Base-by-base conservation (phyloP, 2,329 filamentous ascomycete genomes). In the Cladosporium sp. region DNA sequence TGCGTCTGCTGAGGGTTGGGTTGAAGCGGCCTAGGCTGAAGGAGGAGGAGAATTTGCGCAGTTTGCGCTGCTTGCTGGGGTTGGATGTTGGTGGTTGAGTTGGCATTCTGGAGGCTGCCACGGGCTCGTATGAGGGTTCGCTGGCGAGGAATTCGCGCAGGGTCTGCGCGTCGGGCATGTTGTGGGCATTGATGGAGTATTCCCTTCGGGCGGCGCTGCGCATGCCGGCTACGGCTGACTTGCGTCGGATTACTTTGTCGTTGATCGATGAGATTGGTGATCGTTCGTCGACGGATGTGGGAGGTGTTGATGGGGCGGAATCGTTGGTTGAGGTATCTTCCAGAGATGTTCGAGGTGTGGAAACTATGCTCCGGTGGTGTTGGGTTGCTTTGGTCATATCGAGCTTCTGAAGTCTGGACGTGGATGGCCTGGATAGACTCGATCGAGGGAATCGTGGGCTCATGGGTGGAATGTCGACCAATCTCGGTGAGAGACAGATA, bases 21-120 rank as follows among this genome's bases (percentile, higher is more conserved):
- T 50, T 49, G 40, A 60, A 55, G 27, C 52, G 41, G 45, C 54
- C 57, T 19, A 58, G 53, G 40, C 50, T 48, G 50, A 61, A 52
- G 5, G 53, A 57, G 22, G 57, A 57, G 11, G 53, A 55, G 36
- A 62, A 54, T 43, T 56, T 61, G 41, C 53, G 55, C 35, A 58
- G 57, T 22, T 40, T 48, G 36, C 45, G 45, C 15, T 38, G 36
- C 35, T 16, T 13, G 18, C 35, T 35, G 4, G 45, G 45, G 27
- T 22, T 16, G 15, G 36, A 32, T n/a, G 32, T 35, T 27, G 22
- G 22, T 27, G 4, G 22, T 27, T 27, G 22, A 27, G 22, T 4
- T 27, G 22, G 22, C 9, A 27, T 27, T 9, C 9, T 27, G 22
- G 22, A 9, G 4, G 22, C 22, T 27, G 22, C n/a, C n/a, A n/a